A percentile compares a stretch with the other conserved stretches of the same genome.
These are phyloP conservation scores for Pichia phayaonensis DNA, from an alignment of 805 yeast genomes.

Conservation along the genomic window DNA sequence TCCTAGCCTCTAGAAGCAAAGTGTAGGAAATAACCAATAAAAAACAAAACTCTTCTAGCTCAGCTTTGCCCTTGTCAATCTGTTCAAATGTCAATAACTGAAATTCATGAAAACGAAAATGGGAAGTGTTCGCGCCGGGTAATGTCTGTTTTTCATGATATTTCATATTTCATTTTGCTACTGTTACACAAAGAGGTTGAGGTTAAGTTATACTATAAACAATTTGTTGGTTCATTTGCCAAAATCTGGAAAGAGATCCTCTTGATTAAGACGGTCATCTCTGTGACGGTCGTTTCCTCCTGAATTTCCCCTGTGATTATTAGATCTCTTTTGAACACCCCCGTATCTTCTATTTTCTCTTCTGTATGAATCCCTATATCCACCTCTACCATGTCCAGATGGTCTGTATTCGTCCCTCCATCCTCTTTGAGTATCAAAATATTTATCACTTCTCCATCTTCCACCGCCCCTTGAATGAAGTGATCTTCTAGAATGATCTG, in stretches of 20 bases:
- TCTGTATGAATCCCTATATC: background rate
- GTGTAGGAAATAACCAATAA: too few relatives aligned
- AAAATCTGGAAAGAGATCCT: background rate
- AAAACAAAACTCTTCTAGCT: background rate
- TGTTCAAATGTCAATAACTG: background rate
- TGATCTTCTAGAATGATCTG: slow-evolving; percentile 1
- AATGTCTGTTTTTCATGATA: background rate
- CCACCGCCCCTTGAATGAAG: background rate
- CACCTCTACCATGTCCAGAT: background rate
- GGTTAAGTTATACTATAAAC: background rate
- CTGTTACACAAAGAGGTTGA: background rate
- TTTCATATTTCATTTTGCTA: background rate
- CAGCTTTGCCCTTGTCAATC: background rate
- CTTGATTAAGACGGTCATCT: background rate
- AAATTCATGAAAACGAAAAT: background rate
- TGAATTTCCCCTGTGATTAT: background rate
- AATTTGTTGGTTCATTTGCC: background rate
- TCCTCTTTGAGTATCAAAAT: background rate
- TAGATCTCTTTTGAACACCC: background rate
- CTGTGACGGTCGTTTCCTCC: background rate
- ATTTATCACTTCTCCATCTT: background rate
- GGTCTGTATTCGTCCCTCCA: slow-evolving; percentile 1
- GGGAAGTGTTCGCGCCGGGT: background rate
- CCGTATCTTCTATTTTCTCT: background rate
- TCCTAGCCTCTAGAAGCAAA: background rate